Evolutionary conservation across 2,329 filamentous ascomycete genomes (phyloP), one percentile per base, ranked within the genome.

Genomic region (Fusarium guadeloupense): DNA sequence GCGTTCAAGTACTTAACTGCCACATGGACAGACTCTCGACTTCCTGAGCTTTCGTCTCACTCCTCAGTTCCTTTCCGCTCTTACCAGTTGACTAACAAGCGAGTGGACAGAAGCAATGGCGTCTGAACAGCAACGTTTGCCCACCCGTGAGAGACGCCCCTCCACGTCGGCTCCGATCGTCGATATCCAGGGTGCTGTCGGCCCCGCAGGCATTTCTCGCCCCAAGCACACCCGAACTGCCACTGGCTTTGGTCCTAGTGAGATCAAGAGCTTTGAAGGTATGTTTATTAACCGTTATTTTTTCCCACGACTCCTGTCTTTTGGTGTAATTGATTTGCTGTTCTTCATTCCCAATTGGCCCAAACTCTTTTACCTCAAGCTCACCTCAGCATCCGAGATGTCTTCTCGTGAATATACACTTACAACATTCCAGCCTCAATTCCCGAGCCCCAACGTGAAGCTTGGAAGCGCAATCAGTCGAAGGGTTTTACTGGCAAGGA

Each of bases 201-300:
- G 90, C n/a, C 92, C 93, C 34, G 89, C 89, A 35, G 94, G 96
- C 74, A 89, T 90, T 78, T 87, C 85, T 21, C 85, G 95, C 59
- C 95, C 95, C 39, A 99, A 98, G 81, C 95, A 99, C 81, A 97
- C 92, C 83, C 87, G 95, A 68, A 98, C 94, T n/a, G 91, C 91
- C 66, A 99, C 95, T 9, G 95, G 95, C 9, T 95, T 98, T 73
- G 93, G 93, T 28, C 85, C 93, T 23, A 82, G 86, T 30, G 95
- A 99, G 74, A 97, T 97, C 81, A 97, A 97, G 82, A 89, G 80
- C 70, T 92, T 98, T 42, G 93, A 98, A 80, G 92, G 93, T 81
- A 87, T 25, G 23, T 26, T 65, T 26, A 16, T 40, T 30, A 26
- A n/a, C n/a, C n/a, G 41, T 41, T 16, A 19, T 28, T 14, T 45